phyloP scores from a whole-genome alignment of 1,284 basidiomycete species.

The Cutaneotrichosporon cyanovorans region DNA sequence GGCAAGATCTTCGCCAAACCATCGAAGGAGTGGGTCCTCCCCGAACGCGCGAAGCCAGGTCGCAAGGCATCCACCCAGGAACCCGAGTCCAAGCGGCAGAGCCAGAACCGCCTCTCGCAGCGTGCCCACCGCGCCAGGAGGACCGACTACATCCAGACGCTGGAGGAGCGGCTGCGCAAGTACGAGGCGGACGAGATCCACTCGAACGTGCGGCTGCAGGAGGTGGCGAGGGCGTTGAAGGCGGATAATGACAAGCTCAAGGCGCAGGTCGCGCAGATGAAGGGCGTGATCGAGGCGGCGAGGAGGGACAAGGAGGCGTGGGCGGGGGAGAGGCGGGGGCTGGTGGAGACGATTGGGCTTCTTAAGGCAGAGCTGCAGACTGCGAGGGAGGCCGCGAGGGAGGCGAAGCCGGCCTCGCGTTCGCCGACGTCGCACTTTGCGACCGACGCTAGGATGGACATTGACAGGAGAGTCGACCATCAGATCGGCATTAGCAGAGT shows the following conservation, averaged over 20 bases:
- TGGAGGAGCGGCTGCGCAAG: slow-evolving; percentile 74
- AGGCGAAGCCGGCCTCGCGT: no score
- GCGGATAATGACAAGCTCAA: slow-evolving; percentile 61
- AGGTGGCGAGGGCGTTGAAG: slow-evolving; percentile 74
- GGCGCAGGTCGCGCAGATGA: slow-evolving; percentile 52
- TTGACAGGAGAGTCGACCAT: no score
- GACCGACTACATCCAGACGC: slow-evolving; percentile 79
- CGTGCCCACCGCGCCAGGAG: slow-evolving; percentile 84
- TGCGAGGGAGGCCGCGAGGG: neutral
- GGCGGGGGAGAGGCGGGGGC: slow-evolving; percentile 7
- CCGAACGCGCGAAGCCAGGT: slow-evolving; percentile 80
- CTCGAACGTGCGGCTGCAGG: slow-evolving; percentile 76
- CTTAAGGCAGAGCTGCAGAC: slow-evolving; percentile 10
- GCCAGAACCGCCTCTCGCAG: slow-evolving; percentile 65
- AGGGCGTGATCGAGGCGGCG: slow-evolving; percentile 56
- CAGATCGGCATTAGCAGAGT: no score
- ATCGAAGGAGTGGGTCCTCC: slow-evolving; percentile 84
- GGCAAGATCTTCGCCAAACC: slow-evolving; percentile 49
- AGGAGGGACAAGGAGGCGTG: slow-evolving; percentile 50
- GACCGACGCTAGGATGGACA: no score
- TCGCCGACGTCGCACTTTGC: no score
- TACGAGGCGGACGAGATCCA: slow-evolving; percentile 87
- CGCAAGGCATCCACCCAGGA: slow-evolving; percentile 74
- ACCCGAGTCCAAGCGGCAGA: slow-evolving; percentile 41
- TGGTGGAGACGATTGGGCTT: slow-evolving; percentile 3